Conservation (phyloP, 495 filamentous ascomycete species). For the Mycothermus thermophilus region DNA sequence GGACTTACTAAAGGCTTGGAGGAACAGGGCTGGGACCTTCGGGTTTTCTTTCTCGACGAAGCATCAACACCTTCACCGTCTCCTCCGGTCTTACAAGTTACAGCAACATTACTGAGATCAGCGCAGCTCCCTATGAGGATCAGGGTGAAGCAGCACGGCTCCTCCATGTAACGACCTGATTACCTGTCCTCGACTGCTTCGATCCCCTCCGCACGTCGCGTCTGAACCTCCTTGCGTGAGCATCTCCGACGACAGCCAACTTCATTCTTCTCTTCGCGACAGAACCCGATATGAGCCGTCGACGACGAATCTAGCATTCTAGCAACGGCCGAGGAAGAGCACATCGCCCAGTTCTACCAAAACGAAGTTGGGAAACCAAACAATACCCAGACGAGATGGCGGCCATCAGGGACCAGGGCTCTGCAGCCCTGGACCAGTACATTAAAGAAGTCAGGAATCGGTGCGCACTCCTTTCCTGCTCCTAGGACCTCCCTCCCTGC, state of each 20-base stretch:
- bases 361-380: constrained; percentile 1
- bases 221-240: no score
- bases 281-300: constrained; percentile 20
- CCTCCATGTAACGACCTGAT: no score
- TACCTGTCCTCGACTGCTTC: no score
- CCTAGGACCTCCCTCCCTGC: not conserved
- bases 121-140: no score
- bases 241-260: no score
- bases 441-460: constrained; percentile 22
- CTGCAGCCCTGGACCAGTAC: constrained; percentile 18
- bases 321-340: constrained; percentile 14
- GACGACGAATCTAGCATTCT: constrained; percentile 12
- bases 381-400: constrained; percentile 15
- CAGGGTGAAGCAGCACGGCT: no score
- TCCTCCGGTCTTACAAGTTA: not conserved
- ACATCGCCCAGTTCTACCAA: constrained; percentile 8
- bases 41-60: not conserved
- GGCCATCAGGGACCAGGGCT: constrained; percentile 17
- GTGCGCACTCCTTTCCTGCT: constrained; percentile 7
- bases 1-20: no score
- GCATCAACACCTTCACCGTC: not conserved
- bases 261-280: no score
- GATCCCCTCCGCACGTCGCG: no score
- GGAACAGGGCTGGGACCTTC: no score
- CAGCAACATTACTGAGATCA: no score